Evolutionary conservation across 225 moss, liverwort and hornwort genomes (phyloP).

Genomic region (Bryum argenteum): DNA sequence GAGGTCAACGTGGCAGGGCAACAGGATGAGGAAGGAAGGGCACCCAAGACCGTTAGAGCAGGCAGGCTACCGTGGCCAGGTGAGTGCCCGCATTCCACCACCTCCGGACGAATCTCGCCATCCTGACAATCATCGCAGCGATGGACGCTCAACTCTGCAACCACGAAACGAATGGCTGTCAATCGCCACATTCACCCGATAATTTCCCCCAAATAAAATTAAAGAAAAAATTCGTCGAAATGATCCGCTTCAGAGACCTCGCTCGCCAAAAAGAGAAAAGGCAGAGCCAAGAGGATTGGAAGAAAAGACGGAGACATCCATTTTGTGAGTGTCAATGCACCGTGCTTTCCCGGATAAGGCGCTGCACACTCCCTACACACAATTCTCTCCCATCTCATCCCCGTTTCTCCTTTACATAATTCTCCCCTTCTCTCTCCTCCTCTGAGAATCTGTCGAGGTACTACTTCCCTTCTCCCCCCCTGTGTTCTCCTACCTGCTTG

Average conservation of each 20-base stretch:
- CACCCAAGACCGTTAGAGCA: too few relatives aligned
- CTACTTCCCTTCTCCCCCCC: not conserved
- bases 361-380: constrained; percentile 46
- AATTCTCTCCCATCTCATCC: constrained; percentile 21
- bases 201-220: not conserved
- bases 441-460: not conserved
- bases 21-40: too few relatives aligned
- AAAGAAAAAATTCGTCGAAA: not conserved
- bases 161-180: constrained; percentile 28
- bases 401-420: not conserved
- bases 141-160: not conserved
- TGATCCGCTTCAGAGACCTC: not conserved
- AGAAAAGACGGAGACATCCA: constrained; percentile 38
- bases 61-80: too few relatives aligned
- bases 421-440: not conserved
- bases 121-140: not conserved
- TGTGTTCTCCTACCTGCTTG: not conserved
- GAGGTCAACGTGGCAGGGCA: too few relatives aligned
- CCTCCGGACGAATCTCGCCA: not conserved
- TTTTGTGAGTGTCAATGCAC: constrained; percentile 18
- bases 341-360: constrained; percentile 43
- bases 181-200: constrained; percentile 18
- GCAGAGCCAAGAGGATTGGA: constrained; percentile 34
- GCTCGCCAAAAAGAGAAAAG: constrained; percentile 13
- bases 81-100: too few relatives aligned